A percentile compares a stretch with the other conserved stretches of the same genome.
Conservation (phyloP, 2,329 filamentous ascomycete genomes). For the Pseudogymnoascus sp. region DNA sequence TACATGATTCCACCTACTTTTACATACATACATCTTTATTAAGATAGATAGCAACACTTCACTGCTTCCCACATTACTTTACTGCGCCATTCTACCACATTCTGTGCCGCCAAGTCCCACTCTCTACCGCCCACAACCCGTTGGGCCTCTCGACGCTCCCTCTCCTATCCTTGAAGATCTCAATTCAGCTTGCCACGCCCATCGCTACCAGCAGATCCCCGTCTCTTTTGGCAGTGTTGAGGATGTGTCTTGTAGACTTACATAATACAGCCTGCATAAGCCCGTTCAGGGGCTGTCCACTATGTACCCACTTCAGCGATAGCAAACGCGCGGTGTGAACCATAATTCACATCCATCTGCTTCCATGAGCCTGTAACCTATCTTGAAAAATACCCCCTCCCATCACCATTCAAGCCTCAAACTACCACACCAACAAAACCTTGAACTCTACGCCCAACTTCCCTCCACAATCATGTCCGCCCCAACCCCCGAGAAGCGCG, state of each 20-base stretch:
- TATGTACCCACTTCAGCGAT: background rate
- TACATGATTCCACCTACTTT: too few relatives aligned
- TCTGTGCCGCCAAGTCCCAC: background rate
- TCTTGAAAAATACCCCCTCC: background rate
- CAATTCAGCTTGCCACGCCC: slow-evolving; percentile 3
- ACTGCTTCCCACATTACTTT: background rate
- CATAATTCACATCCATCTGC: background rate
- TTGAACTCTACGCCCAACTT: background rate
- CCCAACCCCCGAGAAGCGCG: background rate
- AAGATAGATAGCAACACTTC: too few relatives aligned
- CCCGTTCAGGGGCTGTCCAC: slow-evolving; percentile 2
- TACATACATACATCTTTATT: too few relatives aligned
- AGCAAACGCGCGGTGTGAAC: slow-evolving; percentile 3
- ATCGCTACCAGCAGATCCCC: background rate
- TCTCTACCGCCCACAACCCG: background rate
- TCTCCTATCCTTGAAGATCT: slow-evolving; percentile 5
- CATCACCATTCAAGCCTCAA: background rate
- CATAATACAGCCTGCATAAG: background rate
- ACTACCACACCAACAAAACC: background rate
- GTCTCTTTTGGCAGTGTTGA: background rate
- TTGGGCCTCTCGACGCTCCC: background rate
- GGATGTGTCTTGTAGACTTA: background rate
- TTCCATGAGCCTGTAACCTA: background rate
- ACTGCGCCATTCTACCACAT: background rate
- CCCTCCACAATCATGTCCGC: background rate